phyloP scores from a whole-genome alignment of 805 yeast genomes.

The Metschnikowia orientalis region DNA sequence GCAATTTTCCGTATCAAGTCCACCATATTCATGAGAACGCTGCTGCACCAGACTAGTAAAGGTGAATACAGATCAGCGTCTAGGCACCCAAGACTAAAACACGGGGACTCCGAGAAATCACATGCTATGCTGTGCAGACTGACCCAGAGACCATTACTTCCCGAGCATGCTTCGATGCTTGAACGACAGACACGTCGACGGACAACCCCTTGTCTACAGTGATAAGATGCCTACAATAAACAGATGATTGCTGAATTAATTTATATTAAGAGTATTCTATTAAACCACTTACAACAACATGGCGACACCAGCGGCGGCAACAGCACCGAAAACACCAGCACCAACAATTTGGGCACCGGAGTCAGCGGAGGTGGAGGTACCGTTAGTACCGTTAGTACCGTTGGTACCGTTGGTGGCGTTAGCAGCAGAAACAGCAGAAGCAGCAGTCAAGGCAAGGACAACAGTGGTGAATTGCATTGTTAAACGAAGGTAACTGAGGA shows the following conservation, averaged over 20 bases:
- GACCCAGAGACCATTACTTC: too few species aligned
- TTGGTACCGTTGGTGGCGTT: conserved; percentile 38
- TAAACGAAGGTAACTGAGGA: conserved; percentile 4
- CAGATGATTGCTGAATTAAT: background rate
- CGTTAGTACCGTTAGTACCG: conserved; percentile 39
- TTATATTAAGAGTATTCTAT: conserved; percentile 9
- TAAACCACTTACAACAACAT: conserved; percentile 37
- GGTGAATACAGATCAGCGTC: too few species aligned
- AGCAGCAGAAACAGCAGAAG: conserved; percentile 64
- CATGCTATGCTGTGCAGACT: too few species aligned
- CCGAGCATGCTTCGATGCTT: too few species aligned
- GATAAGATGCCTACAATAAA: background rate
- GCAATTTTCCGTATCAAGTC: too few species aligned
- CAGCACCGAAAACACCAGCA: conserved; percentile 78
- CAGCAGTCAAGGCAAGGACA: conserved; percentile 66
- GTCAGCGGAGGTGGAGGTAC: conserved; percentile 29
- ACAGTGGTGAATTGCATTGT: conserved; percentile 72
- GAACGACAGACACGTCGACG: too few species aligned
- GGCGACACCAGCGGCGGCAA: conserved; percentile 79
- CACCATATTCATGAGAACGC: too few species aligned
- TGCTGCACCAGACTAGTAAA: too few species aligned
- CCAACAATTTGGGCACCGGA: conserved; percentile 54
- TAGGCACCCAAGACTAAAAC: too few species aligned
- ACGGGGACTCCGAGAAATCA: too few species aligned
- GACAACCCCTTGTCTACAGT: too few species aligned